Evolutionary conservation across 129 eudicot species (phyloP).

Genomic region (Helianthus tuberosus): DNA sequence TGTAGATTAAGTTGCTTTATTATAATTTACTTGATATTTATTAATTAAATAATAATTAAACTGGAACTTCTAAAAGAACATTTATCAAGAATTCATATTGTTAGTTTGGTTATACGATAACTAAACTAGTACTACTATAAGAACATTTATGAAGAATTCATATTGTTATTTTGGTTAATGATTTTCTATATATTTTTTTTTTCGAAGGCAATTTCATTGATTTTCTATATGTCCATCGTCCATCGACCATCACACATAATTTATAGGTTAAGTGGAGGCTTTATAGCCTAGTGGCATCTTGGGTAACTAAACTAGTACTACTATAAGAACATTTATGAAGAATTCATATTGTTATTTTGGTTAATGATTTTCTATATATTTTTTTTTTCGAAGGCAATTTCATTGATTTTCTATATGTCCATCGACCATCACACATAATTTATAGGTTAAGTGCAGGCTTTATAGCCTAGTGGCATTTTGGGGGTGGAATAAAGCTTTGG

Average conservation of each 20-base stretch:
- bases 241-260: conserved; percentile 14
- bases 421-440: conserved; percentile 14
- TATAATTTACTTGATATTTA: background rate
- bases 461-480: too few relatives aligned
- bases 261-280: conserved; percentile 8
- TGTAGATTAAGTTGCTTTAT: background rate
- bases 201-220: background rate
- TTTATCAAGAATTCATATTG: background rate
- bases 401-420: background rate
- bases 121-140: too few relatives aligned
- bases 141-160: too few relatives aligned
- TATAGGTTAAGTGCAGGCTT: conserved; percentile 10
- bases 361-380: background rate
- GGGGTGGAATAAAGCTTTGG: too few relatives aligned
- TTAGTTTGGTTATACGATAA: background rate
- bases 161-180: background rate
- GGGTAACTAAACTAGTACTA: too few relatives aligned
- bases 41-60: too few relatives aligned
- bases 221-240: conserved; percentile 3
- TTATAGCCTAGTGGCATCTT: too few relatives aligned
- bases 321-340: too few relatives aligned
- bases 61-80: background rate
- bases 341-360: too few relatives aligned
- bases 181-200: background rate
- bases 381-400: background rate